Conservation (phyloP, 2,329 filamentous ascomycete genomes). For the Cladophialophora exuberans region DNA sequence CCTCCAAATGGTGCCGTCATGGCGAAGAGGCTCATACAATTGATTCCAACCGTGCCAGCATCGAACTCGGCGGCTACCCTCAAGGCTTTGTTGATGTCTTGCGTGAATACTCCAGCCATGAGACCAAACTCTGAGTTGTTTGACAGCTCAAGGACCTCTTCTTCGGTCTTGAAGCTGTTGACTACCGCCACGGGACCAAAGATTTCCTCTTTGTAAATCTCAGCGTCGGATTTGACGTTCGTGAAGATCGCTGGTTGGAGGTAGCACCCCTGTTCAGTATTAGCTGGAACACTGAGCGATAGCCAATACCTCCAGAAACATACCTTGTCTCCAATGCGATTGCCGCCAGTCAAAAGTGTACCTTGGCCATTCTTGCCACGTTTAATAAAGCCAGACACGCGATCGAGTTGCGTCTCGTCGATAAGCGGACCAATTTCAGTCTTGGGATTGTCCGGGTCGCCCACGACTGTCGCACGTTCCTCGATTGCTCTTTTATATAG, state of each 20-base stretch:
- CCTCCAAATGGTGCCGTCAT: slow-evolving; percentile 45
- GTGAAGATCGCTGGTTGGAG: slow-evolving; percentile 42
- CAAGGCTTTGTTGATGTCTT: slow-evolving; percentile 43
- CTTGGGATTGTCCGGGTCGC: slow-evolving; percentile 68
- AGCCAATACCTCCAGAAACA: neutral
- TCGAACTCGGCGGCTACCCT: slow-evolving; percentile 45
- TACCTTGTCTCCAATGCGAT: slow-evolving; percentile 29
- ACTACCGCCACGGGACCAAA: slow-evolving; percentile 48
- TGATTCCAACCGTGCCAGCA: slow-evolving; percentile 49
- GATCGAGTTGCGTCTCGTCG: slow-evolving; percentile 47
- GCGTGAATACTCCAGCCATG: slow-evolving; percentile 46
- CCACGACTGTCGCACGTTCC: slow-evolving; percentile 45
- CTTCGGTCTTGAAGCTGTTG: slow-evolving; percentile 41
- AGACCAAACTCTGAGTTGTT: slow-evolving; percentile 47
- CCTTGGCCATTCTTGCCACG: slow-evolving; percentile 46
- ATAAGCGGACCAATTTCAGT: slow-evolving; percentile 49
- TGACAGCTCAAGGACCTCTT: slow-evolving; percentile 41
- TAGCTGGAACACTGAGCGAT: too few relatives aligned
- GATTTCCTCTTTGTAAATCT: slow-evolving; percentile 44
- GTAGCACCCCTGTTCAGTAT: slow-evolving; percentile 36
- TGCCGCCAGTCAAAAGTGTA: slow-evolving; percentile 42
- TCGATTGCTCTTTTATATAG: slow-evolving; percentile 40
- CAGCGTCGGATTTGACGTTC: slow-evolving; percentile 37
- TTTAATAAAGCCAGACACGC: slow-evolving; percentile 46
- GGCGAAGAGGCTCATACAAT: slow-evolving; percentile 45